A percentile compares a stretch with the other conserved stretches of the same genome.
Evolutionary conservation across 179 eudicot species (phyloP).

Genomic region (Corrigiola litoralis): DNA sequence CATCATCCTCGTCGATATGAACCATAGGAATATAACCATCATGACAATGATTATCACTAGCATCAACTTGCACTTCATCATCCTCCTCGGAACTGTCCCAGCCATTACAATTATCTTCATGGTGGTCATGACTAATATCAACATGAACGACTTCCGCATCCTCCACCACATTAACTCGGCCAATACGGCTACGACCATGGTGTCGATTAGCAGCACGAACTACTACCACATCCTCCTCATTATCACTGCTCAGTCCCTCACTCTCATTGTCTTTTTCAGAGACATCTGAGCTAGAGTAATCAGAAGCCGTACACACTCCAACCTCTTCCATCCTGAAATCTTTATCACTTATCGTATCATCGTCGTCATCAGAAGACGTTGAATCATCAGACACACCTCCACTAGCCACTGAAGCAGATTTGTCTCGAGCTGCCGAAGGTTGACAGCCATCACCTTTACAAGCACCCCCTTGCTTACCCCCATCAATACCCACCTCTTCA

Average conservation of each 20-base stretch:
- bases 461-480: background rate
- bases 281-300: constrained; percentile 1
- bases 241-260: background rate
- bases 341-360: constrained; percentile 1
- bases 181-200: no score
- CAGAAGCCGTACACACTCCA: background rate
- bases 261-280: constrained; percentile 1
- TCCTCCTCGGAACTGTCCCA: no score
- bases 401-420: background rate
- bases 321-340: constrained; percentile 2
- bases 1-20: background rate
- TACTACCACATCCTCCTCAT: background rate
- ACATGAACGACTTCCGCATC: no score
- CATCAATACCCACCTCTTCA: background rate
- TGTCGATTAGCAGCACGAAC: no score
- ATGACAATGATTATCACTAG: background rate
- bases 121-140: no score
- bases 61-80: no score
- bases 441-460: no score
- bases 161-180: no score
- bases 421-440: no score
- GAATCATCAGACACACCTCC: background rate
- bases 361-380: background rate
- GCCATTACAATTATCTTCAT: no score
- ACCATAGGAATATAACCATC: background rate